Conservation (phyloP, 2,329 filamentous ascomycete species). For the Verticillium tricorpus region DNA sequence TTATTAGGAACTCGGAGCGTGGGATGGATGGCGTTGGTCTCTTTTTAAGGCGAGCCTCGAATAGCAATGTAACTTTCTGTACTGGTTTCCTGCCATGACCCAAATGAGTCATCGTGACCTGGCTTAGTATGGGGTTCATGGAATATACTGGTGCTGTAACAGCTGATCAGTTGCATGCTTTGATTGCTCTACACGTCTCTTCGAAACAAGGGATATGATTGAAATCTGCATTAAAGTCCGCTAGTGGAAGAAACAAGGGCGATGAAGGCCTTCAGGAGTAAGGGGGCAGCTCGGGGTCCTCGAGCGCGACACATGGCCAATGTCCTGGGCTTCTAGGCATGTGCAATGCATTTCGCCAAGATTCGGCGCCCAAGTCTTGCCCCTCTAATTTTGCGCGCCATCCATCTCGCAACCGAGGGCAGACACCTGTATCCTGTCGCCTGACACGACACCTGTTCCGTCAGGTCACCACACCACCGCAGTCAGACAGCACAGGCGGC, state of each 20-base stretch:
- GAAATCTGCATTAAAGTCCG: background rate
- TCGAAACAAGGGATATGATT: background rate
- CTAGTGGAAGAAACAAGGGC: background rate
- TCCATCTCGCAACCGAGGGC: background rate
- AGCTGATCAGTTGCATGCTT: no score
- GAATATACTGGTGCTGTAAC: no score
- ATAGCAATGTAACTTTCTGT: background rate
- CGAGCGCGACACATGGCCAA: background rate
- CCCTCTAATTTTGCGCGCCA: background rate
- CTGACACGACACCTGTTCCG: background rate
- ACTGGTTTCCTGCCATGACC: background rate
- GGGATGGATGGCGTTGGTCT: background rate
- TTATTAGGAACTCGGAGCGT: background rate
- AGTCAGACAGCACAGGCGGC: background rate
- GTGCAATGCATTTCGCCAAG: background rate
- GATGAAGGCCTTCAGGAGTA: background rate
- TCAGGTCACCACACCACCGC: background rate
- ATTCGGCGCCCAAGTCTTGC: background rate
- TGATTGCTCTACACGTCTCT: no score
- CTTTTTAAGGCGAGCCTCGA: background rate
- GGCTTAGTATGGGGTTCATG: no score
- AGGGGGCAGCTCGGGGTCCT: background rate
- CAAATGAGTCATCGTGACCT: no score
- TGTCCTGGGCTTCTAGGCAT: background rate
- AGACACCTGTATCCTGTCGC: background rate